Conservation (phyloP, 2,329 filamentous ascomycete species). For the Pseudocercospora eumusae region DNA sequence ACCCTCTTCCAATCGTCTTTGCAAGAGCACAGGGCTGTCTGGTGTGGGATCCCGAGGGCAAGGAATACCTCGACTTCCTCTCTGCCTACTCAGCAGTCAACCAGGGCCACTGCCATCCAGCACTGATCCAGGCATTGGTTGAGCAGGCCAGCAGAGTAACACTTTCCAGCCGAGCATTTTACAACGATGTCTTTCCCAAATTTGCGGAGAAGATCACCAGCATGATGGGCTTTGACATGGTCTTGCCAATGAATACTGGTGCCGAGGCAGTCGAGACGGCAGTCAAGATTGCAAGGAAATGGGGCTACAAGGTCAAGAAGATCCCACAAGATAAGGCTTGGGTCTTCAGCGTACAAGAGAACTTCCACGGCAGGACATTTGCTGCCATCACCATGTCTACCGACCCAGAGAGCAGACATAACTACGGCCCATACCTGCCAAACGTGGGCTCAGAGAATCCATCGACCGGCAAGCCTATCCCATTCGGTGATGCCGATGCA, state of each 20-base stretch:
- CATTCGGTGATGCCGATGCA: conserved; percentile 82
- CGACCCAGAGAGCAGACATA: conserved; percentile 91
- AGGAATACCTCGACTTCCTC: conserved; percentile 94
- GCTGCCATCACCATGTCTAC: conserved; percentile 93
- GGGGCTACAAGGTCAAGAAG: conserved; percentile 95
- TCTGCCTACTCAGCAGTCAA: conserved; percentile 98
- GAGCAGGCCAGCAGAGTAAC: conserved; percentile 89
- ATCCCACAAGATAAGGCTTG: conserved; percentile 82
- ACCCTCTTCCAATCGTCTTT: conserved; percentile 93
- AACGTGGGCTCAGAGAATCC: conserved; percentile 78
- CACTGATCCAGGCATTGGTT: conserved; percentile 84
- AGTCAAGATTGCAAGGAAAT: conserved; percentile 94
- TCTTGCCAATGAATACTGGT: conserved; percentile 96
- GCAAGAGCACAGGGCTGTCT: conserved; percentile 78
- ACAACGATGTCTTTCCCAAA: conserved; percentile 96
- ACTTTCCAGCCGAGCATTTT: conserved; percentile 89
- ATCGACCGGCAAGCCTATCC: conserved; percentile 72
- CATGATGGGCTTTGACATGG: conserved; percentile 95
- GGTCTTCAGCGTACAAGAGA: conserved; percentile 81
- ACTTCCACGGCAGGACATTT: conserved; percentile 98
- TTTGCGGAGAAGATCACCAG: conserved; percentile 90
- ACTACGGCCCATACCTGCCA: conserved; percentile 95
- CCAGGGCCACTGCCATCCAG: conserved; percentile 96
- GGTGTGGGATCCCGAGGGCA: conserved; percentile 92
- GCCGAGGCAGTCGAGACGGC: conserved; percentile 95